Conservation (phyloP, 371 early-diverging fungal species). For the Actinomucor elegans region DNA sequence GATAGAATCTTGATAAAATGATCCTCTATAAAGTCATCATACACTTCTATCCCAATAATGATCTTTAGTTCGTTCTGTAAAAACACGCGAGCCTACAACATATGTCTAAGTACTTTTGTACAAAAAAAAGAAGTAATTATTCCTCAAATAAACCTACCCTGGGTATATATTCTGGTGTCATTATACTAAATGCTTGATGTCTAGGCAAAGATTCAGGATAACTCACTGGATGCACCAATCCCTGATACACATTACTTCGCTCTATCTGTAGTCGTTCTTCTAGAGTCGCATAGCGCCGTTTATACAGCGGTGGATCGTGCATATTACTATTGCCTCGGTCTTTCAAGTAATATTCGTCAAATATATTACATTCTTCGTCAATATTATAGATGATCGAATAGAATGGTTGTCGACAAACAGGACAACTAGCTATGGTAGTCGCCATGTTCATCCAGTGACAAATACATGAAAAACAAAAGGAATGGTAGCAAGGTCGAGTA, state of each 20-base stretch:
- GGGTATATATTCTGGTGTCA: slow-evolving; percentile 41
- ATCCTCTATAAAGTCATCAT: slow-evolving; percentile 28
- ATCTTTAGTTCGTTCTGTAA: slow-evolving; percentile 31
- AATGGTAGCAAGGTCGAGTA: slow-evolving; percentile 61
- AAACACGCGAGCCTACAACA: slow-evolving; percentile 25
- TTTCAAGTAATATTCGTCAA: slow-evolving; percentile 41
- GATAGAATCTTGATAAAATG: slow-evolving; percentile 32
- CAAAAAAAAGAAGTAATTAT: too few relatives aligned
- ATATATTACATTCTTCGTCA: slow-evolving; percentile 32
- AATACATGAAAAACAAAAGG: slow-evolving; percentile 64
- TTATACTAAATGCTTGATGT: slow-evolving; percentile 10
- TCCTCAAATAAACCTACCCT: slow-evolving; percentile 19
- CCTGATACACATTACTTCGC: slow-evolving; percentile 26
- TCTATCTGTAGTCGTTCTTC: slow-evolving; percentile 18
- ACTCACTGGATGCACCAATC: neutral
- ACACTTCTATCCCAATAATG: slow-evolving; percentile 17
- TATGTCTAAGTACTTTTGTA: neutral
- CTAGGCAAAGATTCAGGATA: slow-evolving; percentile 27
- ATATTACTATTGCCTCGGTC: slow-evolving; percentile 19
- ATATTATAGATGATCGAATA: slow-evolving; percentile 38
- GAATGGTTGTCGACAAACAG: slow-evolving; percentile 53
- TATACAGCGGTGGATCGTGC: slow-evolving; percentile 31
- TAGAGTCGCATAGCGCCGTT: neutral
- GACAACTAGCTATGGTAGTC: slow-evolving; percentile 44
- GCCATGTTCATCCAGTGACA: slow-evolving; percentile 59